These are phyloP conservation scores for Russula vinacea DNA, from an alignment of 768 basidiomycete species.

Conservation along the genomic window DNA sequence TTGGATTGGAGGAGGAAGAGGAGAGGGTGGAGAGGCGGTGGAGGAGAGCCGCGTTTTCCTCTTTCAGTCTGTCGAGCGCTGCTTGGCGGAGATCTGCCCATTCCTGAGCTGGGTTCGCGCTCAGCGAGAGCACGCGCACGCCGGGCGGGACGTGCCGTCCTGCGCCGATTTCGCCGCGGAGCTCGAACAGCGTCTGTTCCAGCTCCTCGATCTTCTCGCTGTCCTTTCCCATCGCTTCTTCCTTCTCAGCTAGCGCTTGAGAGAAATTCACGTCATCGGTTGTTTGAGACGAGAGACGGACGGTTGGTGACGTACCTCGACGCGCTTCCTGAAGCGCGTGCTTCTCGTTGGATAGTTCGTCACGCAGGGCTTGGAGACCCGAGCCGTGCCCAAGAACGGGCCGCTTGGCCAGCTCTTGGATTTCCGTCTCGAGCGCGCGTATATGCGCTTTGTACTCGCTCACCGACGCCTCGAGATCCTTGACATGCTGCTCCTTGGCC, in stretches of 20 bases:
- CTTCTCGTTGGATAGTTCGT: constrained; percentile 41
- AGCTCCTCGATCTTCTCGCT: constrained; percentile 61
- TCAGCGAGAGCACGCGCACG: constrained; percentile 62
- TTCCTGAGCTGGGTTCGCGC: constrained; percentile 77
- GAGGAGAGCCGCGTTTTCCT: constrained; percentile 82
- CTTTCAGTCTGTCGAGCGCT: constrained; percentile 68
- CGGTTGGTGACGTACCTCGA: constrained; percentile 39
- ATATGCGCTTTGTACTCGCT: constrained; percentile 54
- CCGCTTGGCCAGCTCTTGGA: constrained; percentile 47
- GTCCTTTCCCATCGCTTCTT: constrained; percentile 39
- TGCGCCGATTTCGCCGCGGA: constrained; percentile 69
- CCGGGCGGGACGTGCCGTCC: constrained; percentile 74
- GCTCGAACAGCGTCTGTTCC: constrained; percentile 75
- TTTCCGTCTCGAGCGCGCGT: constrained; percentile 44
- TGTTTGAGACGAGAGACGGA: not conserved
- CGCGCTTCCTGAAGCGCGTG: constrained; percentile 36
- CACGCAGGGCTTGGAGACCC: constrained; percentile 41
- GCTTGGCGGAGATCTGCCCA: constrained; percentile 76
- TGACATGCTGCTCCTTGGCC: constrained; percentile 44
- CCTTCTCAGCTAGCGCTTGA: constrained; percentile 47
- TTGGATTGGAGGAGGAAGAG: constrained; percentile 21
- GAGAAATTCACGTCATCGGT: not conserved
- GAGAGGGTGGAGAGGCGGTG: constrained; percentile 57
- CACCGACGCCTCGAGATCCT: constrained; percentile 55
- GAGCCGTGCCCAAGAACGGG: constrained; percentile 30